Evolutionary conservation across 257 asterid species (phyloP), one percentile per base, ranked within the genome.

Genomic region (Lavandula angustifolia): DNA sequence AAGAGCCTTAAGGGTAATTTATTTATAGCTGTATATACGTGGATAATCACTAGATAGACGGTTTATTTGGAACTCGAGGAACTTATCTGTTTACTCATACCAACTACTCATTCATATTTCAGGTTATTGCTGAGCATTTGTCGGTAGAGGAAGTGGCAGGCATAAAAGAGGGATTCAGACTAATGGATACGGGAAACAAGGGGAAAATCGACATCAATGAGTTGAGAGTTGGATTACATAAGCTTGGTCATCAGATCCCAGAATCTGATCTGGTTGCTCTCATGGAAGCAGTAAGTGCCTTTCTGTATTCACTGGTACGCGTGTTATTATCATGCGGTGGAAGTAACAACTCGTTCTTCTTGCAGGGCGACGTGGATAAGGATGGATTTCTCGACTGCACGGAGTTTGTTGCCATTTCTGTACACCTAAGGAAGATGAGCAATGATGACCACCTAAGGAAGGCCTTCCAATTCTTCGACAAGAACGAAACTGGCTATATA

Each of bases 101-200:
- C 53, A 54, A 59, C 67, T 27, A 58, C 54, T 18, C 27, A 32
- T 57, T 48, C 44, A 12, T 50, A 70, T 68, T 13, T 58, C 72
- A 83, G 89, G 84, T 83, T 59, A 72, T 84, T 54, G 91, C 91
- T 17, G 91, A 84, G 76, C 84, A 77, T 79, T 73, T 84, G 72
- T 77, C 84, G 0, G 85, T 75, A 3, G 94, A 85, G 64, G 89
- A 85, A 75, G 84, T 79, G 48, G 87, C 89, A 3, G 89, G 89
- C 44, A 79, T 85, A 57, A 81, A 75, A 40, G 87, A 85, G 48
- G 85, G 77, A 16, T 85, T 85, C 75, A 73, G 69, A 61, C 35
- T 71, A 75, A 85, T 85, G 94, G 94, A 85, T 53, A 78, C 79
- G 8, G 55, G 66, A 48, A 80, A 83, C 71, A 82, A 76, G 60